phyloP scores from a whole-genome alignment of 331 rosid genomes.

The Phaseolus coccineus region DNA sequence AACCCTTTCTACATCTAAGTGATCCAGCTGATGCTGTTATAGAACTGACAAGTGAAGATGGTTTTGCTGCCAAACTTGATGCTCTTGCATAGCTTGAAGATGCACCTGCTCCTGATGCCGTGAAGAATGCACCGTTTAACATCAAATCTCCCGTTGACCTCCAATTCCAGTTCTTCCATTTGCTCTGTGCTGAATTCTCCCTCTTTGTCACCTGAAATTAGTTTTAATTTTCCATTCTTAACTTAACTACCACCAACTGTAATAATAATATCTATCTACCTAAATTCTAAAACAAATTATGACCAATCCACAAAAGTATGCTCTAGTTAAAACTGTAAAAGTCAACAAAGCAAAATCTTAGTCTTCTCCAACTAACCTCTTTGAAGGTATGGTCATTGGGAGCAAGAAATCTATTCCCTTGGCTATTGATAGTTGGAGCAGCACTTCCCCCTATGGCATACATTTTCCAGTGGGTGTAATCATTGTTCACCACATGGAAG shows the following conservation, averaged over 20 bases:
- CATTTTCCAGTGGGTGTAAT: conserved; percentile 88
- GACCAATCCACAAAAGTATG: conserved; percentile 2
- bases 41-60: conserved; percentile 70
- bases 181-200: conserved; percentile 58
- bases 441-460: conserved; percentile 98
- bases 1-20: conserved; percentile 70
- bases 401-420: conserved; percentile 92
- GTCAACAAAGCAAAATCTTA: neutral
- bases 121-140: conserved; percentile 89
- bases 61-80: conserved; percentile 81
- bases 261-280: neutral
- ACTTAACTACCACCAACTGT: conserved; percentile 9
- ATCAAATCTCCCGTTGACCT: conserved; percentile 79
- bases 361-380: conserved; percentile 60
- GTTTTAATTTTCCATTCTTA: neutral
- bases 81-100: conserved; percentile 89
- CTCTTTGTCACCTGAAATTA: conserved; percentile 70
- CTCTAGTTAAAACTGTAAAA: neutral
- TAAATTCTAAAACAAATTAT: neutral
- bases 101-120: conserved; percentile 71
- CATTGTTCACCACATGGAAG: conserved; percentile 97
- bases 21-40: conserved; percentile 78
- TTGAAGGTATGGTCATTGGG: conserved; percentile 61
- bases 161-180: conserved; percentile 97
- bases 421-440: conserved; percentile 88